Base-by-base conservation (phyloP, 2,329 filamentous ascomycete species). In the Apiospora rasikravindrae region DNA sequence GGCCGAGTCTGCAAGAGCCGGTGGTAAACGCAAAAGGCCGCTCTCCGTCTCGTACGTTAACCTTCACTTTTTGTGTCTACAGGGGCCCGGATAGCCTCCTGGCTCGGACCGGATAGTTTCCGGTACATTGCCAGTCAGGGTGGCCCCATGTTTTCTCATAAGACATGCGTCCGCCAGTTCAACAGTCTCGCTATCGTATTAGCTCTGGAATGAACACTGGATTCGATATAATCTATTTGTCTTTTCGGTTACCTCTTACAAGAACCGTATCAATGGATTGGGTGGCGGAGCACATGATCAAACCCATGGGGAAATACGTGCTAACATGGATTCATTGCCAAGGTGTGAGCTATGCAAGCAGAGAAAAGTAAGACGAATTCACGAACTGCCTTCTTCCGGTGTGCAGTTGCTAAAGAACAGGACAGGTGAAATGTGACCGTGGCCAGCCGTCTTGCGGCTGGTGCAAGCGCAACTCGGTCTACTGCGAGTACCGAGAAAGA, bases 341-440 rank as follows among this genome's bases (percentile, higher is more conserved):
- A 92, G 90, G 78, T 92, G 93, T 79, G 93, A 95, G 83, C 87
- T 93, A 69, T 94, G 93, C 85, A 95, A 95, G 82, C 91, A 93
- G 81, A 86, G 93, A 84, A 96, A 95, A 86, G 93, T 71, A 26
- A 47, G 70, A 16, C 40, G 4, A 1, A 4, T 19, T 16, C 10
- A 4, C 4, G 1, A 42, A 22, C 16, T 26, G 19, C 14, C 70
- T n/a, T 40, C 71, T 69, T 70, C 49, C n/a, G n/a, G 66, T 22
- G 13, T 22, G 19, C 24, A 19, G 24, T 11, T 47, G 26, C 47
- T 53, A 47, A 44, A 37, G n/a, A 19, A 44, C 2, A 40, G 14
- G 4, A 10, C 77, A 91, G 90, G 90, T 92, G 40, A 93, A 93
- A 87, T 93, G 92, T 81, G 93, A 95, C 82, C 89, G 93, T 47